A percentile compares a stretch with the other conserved stretches of the same genome.
Evolutionary conservation across 1,284 basidiomycete genomes (phyloP).

Genomic region (Apiotrichum veenhuisii): DNA sequence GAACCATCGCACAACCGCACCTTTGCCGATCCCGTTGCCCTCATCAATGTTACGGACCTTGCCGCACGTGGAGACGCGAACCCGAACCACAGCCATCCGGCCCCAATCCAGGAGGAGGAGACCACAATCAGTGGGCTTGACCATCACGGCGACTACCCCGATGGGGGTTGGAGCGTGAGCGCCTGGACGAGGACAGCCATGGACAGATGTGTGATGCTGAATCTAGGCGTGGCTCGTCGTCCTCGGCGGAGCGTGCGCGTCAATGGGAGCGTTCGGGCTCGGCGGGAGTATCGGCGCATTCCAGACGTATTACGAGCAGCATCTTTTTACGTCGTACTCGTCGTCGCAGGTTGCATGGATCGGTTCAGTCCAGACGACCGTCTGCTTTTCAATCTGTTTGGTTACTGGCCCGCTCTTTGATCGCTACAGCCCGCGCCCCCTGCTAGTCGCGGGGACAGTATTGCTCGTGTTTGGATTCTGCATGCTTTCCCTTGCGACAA

Average conservation of each 20-base stretch:
- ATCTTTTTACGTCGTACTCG: slow-evolving; percentile 26
- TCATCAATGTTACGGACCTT: slow-evolving; percentile 8
- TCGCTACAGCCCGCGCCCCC: slow-evolving; percentile 26
- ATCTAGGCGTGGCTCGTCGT: slow-evolving; percentile 14
- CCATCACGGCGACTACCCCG: no score
- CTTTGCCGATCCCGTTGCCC: slow-evolving; percentile 8
- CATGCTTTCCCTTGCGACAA: slow-evolving; percentile 23
- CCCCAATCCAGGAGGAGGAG: no score
- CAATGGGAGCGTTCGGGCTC: slow-evolving; percentile 21
- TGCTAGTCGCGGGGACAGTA: slow-evolving; percentile 23
- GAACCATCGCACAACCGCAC: slow-evolving; percentile 13
- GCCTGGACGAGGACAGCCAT: no score
- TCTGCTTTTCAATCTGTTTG: slow-evolving; percentile 26
- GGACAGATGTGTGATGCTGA: background rate
- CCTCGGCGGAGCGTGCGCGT: slow-evolving; percentile 14
- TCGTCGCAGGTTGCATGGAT: slow-evolving; percentile 30
- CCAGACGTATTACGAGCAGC: slow-evolving; percentile 23
- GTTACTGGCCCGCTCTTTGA: slow-evolving; percentile 35
- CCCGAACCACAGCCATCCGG: no score
- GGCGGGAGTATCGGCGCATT: slow-evolving; percentile 18
- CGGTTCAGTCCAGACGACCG: slow-evolving; percentile 24
- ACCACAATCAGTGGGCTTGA: no score
- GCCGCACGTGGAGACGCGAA: no score
- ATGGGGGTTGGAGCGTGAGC: no score
- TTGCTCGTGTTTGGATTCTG: slow-evolving; percentile 24